Evolutionary conservation across 2,329 filamentous ascomycete genomes (phyloP).

Genomic region (Colletotrichum magnum): DNA sequence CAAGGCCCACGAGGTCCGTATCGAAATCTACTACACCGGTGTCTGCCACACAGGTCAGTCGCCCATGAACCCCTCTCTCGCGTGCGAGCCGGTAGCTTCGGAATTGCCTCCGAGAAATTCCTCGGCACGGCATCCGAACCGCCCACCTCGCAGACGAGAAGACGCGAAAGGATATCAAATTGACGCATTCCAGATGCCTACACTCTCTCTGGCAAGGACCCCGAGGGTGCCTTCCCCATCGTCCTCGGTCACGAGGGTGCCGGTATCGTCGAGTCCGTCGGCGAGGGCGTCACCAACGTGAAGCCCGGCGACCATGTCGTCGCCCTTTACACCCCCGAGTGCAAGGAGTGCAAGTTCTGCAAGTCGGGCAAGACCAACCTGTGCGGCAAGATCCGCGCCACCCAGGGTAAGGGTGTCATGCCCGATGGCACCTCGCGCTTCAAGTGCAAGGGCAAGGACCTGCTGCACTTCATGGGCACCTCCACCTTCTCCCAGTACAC

Average conservation of each 20-base stretch:
- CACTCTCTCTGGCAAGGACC: conserved; percentile 95
- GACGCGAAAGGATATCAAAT: not conserved
- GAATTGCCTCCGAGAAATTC: conserved; percentile 6
- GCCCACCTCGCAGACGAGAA: not conserved
- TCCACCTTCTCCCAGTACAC: conserved; percentile 99
- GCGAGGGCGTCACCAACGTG: conserved; percentile 94
- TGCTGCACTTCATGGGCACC: conserved; percentile 99
- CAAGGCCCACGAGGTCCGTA: conserved; percentile 93
- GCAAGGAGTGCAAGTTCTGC: conserved; percentile 99
- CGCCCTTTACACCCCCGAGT: conserved; percentile 95
- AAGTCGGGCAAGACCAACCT: conserved; percentile 99
- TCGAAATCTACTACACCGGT: conserved; percentile 97
- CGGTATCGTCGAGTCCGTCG: conserved; percentile 92
- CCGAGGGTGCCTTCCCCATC: conserved; percentile 93
- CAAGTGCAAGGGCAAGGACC: conserved; percentile 92
- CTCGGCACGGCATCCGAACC: not conserved
- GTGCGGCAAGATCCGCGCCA: conserved; percentile 96
- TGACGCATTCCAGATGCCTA: conserved; percentile 80
- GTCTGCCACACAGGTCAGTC: conserved; percentile 94
- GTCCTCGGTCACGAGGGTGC: conserved; percentile 93
- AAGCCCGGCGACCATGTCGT: conserved; percentile 94
- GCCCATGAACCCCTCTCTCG: conserved; percentile 35
- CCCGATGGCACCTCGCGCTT: conserved; percentile 96
- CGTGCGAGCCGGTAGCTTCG: conserved; percentile 34
- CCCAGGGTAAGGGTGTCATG: conserved; percentile 96